These are phyloP conservation scores for Thermothielavioides terrestris DNA, from an alignment of 495 filamentous ascomycete species.

Conservation along the genomic window DNA sequence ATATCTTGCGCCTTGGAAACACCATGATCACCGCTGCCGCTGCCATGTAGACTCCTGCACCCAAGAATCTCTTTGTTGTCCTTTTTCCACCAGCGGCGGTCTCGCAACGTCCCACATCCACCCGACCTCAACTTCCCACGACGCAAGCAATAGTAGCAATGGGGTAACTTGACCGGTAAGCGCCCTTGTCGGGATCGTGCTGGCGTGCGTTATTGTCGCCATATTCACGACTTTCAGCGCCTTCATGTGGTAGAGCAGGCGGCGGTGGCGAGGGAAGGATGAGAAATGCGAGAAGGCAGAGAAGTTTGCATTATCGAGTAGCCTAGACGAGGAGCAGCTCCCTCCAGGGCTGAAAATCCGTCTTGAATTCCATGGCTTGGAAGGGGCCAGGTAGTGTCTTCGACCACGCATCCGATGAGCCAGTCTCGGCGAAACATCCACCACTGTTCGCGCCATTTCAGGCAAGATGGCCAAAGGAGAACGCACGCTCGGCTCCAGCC, in stretches of 20 bases:
- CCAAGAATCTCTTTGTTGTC: conserved; percentile 13
- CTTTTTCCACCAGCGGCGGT: not conserved
- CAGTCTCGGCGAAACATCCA: not conserved
- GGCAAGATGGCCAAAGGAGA: conserved; percentile 8
- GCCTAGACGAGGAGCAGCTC: not conserved
- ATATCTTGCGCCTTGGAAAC: conserved; percentile 6
- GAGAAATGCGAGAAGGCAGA: conserved; percentile 2
- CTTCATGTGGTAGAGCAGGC: conserved; percentile 13
- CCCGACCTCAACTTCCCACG: not conserved
- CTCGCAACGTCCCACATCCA: not conserved
- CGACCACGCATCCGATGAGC: not conserved
- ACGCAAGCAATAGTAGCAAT: not conserved
- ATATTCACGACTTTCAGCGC: conserved; percentile 6
- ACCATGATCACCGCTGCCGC: conserved; percentile 13
- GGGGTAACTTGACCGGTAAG: conserved; percentile 12
- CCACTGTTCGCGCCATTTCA: not conserved
- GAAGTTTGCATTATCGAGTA: not conserved
- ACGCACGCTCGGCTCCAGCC: not conserved
- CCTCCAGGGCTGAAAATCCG: conserved; percentile 4
- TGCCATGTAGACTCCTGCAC: conserved; percentile 20
- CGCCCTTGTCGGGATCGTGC: conserved; percentile 15
- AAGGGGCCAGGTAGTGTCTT: conserved; percentile 11
- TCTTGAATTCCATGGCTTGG: conserved; percentile 13
- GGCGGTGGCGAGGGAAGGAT: not conserved
- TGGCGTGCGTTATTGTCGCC: conserved; percentile 9